Evolutionary conservation across 2,329 filamentous ascomycete genomes (phyloP).

Genomic region (Aotearoamyces nothofagi): DNA sequence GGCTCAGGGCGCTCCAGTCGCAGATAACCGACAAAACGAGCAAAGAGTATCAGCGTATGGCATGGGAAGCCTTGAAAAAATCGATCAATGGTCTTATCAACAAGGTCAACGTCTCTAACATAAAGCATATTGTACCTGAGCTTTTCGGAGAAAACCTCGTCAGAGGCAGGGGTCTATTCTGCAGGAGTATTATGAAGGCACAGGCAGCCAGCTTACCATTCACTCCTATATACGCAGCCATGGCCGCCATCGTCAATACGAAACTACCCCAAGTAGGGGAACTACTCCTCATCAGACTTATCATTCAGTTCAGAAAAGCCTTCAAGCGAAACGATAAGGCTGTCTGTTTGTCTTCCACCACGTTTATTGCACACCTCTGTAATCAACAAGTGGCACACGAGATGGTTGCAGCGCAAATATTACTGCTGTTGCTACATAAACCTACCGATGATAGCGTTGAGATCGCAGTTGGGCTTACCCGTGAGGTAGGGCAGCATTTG

Average conservation of each 20-base stretch:
- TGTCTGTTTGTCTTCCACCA: constrained; percentile 83
- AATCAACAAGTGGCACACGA: constrained; percentile 95
- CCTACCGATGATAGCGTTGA: constrained; percentile 96
- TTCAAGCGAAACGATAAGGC: constrained; percentile 96
- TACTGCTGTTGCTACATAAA: constrained; percentile 83
- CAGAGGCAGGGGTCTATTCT: constrained; percentile 82
- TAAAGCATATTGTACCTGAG: constrained; percentile 94
- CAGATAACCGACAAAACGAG: constrained; percentile 94
- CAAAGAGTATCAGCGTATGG: constrained; percentile 97
- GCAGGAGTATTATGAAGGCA: constrained; percentile 94
- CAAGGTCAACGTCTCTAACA: constrained; percentile 96
- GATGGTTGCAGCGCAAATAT: constrained; percentile 81
- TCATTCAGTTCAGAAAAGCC: constrained; percentile 88
- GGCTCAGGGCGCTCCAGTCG: constrained; percentile 79
- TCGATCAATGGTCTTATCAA: constrained; percentile 98
- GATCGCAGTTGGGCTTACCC: constrained; percentile 85
- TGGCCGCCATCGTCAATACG: constrained; percentile 93
- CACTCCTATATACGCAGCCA: constrained; percentile 89
- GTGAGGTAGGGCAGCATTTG: constrained; percentile 84
- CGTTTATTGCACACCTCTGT: constrained; percentile 86
- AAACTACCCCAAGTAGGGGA: constrained; percentile 93
- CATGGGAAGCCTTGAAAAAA: constrained; percentile 98
- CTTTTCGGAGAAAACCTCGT: constrained; percentile 90
- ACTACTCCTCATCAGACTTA: constrained; percentile 67
- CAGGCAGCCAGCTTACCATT: constrained; percentile 93